A percentile compares a stretch with the other conserved stretches of the same genome.
These are phyloP conservation scores for Ogataea chonburiensis DNA, from an alignment of 805 yeast species.

Conservation along the genomic window DNA sequence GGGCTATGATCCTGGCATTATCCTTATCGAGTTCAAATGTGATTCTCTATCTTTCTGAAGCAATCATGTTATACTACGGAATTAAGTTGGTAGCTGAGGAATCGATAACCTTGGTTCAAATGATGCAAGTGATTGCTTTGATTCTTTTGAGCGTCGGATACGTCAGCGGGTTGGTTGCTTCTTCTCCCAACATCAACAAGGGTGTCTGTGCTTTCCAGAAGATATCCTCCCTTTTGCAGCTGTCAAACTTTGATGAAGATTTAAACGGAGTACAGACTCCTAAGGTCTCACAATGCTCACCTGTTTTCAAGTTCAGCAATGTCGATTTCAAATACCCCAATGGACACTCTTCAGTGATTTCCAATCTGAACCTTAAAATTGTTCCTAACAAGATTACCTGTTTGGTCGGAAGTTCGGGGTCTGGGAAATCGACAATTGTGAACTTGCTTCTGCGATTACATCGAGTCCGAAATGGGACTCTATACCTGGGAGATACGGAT, in stretches of 20 bases:
- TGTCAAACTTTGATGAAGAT: constrained; percentile 38
- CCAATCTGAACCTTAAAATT: constrained; percentile 44
- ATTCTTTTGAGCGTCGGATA: constrained; percentile 70
- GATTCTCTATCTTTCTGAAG: constrained; percentile 60
- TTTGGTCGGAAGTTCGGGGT: constrained; percentile 83
- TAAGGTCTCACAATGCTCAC: constrained; percentile 1
- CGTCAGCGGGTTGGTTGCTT: constrained; percentile 55
- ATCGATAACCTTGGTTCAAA: constrained; percentile 53
- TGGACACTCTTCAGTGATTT: constrained; percentile 41
- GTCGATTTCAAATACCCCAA: constrained; percentile 29
- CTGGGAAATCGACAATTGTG: constrained; percentile 83
- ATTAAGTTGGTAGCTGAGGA: constrained; percentile 60
- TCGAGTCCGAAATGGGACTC: constrained; percentile 35
- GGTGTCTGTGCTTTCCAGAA: constrained; percentile 73
- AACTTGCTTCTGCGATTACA: constrained; percentile 57
- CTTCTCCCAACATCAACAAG: constrained; percentile 76
- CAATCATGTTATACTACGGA: constrained; percentile 77
- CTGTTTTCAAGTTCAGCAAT: constrained; percentile 39
- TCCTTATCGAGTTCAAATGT: constrained; percentile 61
- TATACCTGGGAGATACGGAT: constrained; percentile 46
- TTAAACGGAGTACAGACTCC: constrained; percentile 38
- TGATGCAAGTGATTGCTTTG: constrained; percentile 69
- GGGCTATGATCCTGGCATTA: constrained; percentile 64
- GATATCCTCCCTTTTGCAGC: constrained; percentile 42
- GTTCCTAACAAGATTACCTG: constrained; percentile 54